phyloP scores from a whole-genome alignment of 106 monocot species.

The Posidonia australis region DNA sequence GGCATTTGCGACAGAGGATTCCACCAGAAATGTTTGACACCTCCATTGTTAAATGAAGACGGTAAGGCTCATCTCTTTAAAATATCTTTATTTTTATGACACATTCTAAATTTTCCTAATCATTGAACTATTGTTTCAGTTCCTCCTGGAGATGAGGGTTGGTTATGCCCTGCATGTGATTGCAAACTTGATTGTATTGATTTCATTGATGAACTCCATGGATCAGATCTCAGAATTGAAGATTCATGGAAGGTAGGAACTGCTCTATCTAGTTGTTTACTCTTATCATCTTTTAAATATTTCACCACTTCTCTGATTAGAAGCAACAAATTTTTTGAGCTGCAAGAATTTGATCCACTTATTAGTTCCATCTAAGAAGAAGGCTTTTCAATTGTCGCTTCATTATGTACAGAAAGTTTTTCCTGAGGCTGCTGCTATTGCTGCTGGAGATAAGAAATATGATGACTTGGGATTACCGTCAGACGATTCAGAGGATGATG shows the following conservation, averaged over 20 bases:
- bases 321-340: neutral
- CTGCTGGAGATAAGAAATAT: conserved; percentile 27
- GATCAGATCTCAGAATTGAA: conserved; percentile 45
- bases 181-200: conserved; percentile 87
- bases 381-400: conserved; percentile 1
- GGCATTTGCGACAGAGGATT: conserved; percentile 82
- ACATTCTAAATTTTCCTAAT: neutral
- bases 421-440: conserved; percentile 67
- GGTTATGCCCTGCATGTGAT: conserved; percentile 90
- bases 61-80: conserved; percentile 31
- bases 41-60: conserved; percentile 66
- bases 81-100: neutral
- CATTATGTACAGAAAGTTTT: conserved; percentile 64
- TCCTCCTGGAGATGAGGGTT: conserved; percentile 80
- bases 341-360: neutral
- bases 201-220: conserved; percentile 60
- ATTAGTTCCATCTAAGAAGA: neutral
- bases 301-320: neutral
- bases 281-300: neutral
- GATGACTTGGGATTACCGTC: conserved; percentile 60
- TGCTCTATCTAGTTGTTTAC: neutral
- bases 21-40: conserved; percentile 88
- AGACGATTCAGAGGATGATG: conserved; percentile 78
- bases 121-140: conserved; percentile 34
- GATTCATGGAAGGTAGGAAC: conserved; percentile 80